Base-by-base conservation (phyloP, 2,329 filamentous ascomycete species). In the Aspergillus intermedius region DNA sequence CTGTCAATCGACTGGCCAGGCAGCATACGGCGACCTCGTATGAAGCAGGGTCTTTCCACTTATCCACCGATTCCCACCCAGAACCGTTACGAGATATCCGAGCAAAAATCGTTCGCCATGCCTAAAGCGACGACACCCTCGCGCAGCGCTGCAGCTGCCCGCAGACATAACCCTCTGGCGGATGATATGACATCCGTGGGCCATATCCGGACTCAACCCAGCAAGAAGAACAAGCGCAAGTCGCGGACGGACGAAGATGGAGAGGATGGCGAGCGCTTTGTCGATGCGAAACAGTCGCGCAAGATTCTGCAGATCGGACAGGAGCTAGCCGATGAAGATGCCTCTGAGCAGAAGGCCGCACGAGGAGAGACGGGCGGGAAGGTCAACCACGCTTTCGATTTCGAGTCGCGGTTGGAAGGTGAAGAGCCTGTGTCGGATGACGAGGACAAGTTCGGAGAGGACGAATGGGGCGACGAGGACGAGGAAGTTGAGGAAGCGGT, bases 271-370 rank as follows among this genome's bases (percentile, higher is more conserved):
- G 82, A 87, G 52, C 75, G 78, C 55, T 97, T 86, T 62, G 82
- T 98, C 52, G 91, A 96, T 68, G 84, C 90, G 50, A 91, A 88
- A 66, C 84, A 91, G 15, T 95, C 91, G 49, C 81, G 84, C 59
- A 90, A 88, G 61, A 98, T 98, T 65, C 67, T 98, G 52, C 82
- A 87, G 57, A 88, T 97, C 60, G 91, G 91, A 48, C 87, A 91
- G 61, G 88, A 95, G 64, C 76, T 98, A 12, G 85, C 83, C 12
- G 88, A 93, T 39, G 91, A 97, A 67, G 88, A 91, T 48, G 79
- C 78, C 49, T 74, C 76, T 30, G 77, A 81, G 56, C 61, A 61
- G 32, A 62, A 56, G 28, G 60, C 62, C 17, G 61, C 58, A 30
- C 57, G 67, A 58, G 54, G 65, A 52, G 60, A 72, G 56, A 65